Percentiles rank a stretch among this genome's conserved stretches.
These are phyloP conservation scores for Tuber indicum DNA, from an alignment of 495 filamentous ascomycete species.

Conservation along the genomic window DNA sequence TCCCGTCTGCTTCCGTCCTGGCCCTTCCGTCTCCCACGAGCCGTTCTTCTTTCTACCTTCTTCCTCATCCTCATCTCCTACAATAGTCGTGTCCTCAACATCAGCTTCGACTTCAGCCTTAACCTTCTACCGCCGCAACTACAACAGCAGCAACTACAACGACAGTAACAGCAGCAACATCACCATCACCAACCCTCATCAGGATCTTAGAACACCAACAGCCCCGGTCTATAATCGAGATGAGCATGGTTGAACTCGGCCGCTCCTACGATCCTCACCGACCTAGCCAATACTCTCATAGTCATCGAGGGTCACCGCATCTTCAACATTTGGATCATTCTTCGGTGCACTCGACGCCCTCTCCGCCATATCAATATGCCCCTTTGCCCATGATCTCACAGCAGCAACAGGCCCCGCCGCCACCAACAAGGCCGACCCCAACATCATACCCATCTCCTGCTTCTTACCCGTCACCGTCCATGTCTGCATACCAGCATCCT, in stretches of 20 bases:
- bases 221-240: constrained; percentile 31
- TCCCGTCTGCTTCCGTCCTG: neutral
- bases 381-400: constrained; percentile 38
- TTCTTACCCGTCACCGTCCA: constrained; percentile 50
- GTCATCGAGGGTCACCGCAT: constrained; percentile 42
- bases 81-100: constrained; percentile 2
- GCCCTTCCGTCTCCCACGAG: constrained; percentile 7
- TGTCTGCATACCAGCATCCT: constrained; percentile 50
- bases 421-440: constrained; percentile 39
- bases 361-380: constrained; percentile 43
- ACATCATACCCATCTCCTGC: constrained; percentile 49
- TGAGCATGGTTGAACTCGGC: constrained; percentile 45
- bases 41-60: constrained; percentile 8
- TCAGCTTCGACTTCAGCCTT: constrained; percentile 7
- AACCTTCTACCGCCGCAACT: neutral
- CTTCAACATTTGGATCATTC: constrained; percentile 41
- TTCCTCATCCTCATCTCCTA: constrained; percentile 11
- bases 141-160: neutral
- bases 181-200: constrained; percentile 7
- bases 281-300: constrained; percentile 37
- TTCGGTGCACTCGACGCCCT: constrained; percentile 43
- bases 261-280: constrained; percentile 37
- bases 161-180: constrained; percentile 5
- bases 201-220: constrained; percentile 17
- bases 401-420: constrained; percentile 28